Percentiles rank a stretch among this genome's conserved stretches.
Evolutionary conservation across 169 alveolate species (phyloP).

Genomic region (Perkinsus marinus): DNA sequence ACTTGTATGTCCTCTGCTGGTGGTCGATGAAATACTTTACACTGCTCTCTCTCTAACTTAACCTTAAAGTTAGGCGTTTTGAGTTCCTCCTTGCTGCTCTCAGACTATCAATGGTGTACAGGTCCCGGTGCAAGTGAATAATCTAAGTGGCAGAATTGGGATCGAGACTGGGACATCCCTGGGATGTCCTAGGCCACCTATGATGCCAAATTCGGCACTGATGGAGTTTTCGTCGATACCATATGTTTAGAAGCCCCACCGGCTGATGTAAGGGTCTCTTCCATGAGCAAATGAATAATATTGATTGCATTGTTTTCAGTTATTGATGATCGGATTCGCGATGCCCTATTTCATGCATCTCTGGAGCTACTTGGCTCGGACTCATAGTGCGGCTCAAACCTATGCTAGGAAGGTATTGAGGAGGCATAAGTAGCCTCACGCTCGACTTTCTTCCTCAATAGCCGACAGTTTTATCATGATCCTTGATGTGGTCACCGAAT

Average conservation of each 20-base stretch:
- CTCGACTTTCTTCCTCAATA: no score
- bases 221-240: background rate
- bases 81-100: no score
- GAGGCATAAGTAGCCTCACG: background rate
- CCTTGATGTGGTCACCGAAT: no score
- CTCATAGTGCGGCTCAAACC: background rate
- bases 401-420: background rate
- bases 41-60: no score
- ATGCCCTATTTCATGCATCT: background rate
- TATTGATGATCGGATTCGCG: background rate
- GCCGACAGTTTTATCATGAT: background rate
- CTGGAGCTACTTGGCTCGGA: background rate
- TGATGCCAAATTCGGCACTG: background rate
- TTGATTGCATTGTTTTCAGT: background rate
- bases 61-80: no score
- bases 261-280: background rate
- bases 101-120: background rate
- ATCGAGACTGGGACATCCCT: background rate
- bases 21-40: no score
- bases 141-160: background rate
- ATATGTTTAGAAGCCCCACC: background rate
- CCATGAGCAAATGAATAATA: background rate
- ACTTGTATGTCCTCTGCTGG: background rate
- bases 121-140: background rate
- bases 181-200: background rate